These are phyloP conservation scores for Phytophthora fragariae DNA, from an alignment of 352 stramenopile genomes.

Conservation along the genomic window DNA sequence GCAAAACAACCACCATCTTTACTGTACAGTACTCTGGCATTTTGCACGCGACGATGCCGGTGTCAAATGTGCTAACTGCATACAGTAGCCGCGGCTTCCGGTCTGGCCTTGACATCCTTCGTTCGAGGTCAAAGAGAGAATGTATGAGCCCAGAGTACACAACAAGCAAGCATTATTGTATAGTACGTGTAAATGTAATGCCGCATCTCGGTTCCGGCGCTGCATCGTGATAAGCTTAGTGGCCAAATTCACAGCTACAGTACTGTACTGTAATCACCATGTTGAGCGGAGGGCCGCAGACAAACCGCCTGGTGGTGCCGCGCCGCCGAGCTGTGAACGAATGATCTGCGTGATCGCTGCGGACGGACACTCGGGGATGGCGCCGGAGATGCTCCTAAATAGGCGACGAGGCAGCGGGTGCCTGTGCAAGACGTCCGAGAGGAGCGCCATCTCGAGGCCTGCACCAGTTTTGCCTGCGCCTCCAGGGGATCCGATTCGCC, in stretches of 20 bases:
- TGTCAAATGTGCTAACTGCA: too few relatives aligned
- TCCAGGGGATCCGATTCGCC: conserved; percentile 31
- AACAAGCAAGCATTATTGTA: background rate
- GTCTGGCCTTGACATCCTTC: too few relatives aligned
- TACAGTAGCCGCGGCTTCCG: too few relatives aligned
- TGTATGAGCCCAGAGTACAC: too few relatives aligned
- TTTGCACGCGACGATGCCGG: background rate
- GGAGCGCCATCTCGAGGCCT: conserved; percentile 8
- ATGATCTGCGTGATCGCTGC: conserved; percentile 8
- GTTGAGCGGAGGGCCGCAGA: background rate
- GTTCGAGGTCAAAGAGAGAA: too few relatives aligned
- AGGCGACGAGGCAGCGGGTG: conserved; percentile 19
- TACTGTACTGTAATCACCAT: background rate
- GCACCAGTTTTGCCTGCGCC: conserved; percentile 13
- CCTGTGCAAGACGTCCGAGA: background rate
- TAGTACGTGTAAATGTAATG: background rate
- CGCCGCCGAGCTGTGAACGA: conserved; percentile 7
- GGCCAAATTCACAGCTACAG: too few relatives aligned
- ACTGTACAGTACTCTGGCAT: background rate
- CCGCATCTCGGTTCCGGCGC: background rate
- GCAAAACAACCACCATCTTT: background rate
- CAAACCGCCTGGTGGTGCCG: too few relatives aligned
- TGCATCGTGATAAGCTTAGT: background rate
- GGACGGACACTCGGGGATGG: conserved; percentile 1
- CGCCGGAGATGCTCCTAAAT: conserved; percentile 21